Base-by-base conservation (phyloP, 805 yeast species). In the Schwanniomyces pseudopolymorphus region DNA sequence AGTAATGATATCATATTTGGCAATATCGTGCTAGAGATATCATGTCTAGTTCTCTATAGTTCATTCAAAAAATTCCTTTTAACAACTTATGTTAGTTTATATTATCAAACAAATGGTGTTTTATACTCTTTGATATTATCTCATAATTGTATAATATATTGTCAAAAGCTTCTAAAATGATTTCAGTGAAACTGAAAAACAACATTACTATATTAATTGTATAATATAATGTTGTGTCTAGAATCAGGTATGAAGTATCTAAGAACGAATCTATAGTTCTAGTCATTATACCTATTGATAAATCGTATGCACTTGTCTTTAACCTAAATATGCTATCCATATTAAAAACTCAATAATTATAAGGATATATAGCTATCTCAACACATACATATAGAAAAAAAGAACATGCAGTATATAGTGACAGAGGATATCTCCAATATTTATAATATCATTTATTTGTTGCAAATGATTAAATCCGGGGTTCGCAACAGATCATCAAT, bases 71-170 rank as follows among this genome's bases (percentile, higher is more conserved):
- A 22, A 5, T 22, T 5, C 8, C 5, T 5, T 22, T 22, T 22
- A 22, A 22, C 25, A 5, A 10, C 5, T 42, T 26, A 8, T 3
- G n/a, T 46, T 43, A 61, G 46, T 61, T 61, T 14, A 61, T 54
- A 37, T 61, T 60, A 35, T 58, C 58, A 47, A 58, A 58, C 51
- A 59, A 55, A 40, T 55, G 54, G 41, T 59, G 59, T 40, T 55
- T 50, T 36, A 59, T 46, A 31, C 59, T 53, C 19, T 54, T 52
- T 14, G 48, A 46, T 5, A 52, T 40, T 24, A 61, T 48, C 17
- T 46, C 39, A 33, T 52, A 43, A 43, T 59, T 55, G 40, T 57
- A 55, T 31, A 47, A 39, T 21, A 58, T 56, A 14, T 53, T 54
- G 11, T 52, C 49, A 2, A 52, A 51, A 11, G 55, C 43, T 10